Evolutionary conservation across 208 protist genomes (phyloP).

Genomic region (Trypanosoma conorhini): DNA sequence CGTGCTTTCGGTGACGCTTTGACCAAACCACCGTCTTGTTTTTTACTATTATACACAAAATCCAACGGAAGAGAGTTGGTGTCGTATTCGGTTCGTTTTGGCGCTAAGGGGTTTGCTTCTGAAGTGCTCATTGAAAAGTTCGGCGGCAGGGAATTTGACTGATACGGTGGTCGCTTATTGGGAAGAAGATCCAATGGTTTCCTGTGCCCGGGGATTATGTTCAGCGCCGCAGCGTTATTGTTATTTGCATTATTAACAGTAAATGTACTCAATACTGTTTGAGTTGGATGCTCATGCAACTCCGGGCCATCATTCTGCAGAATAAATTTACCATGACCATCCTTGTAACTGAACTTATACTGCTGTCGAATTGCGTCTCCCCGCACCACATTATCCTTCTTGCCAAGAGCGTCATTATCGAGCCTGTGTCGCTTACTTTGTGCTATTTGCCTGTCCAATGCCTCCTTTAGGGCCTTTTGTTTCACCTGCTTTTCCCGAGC

Average conservation of each 20-base stretch:
- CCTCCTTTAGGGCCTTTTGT: slow-evolving; percentile 57
- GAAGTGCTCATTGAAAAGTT: slow-evolving; percentile 44
- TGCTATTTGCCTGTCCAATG: slow-evolving; percentile 71
- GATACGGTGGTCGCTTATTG: slow-evolving; percentile 19
- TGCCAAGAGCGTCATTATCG: slow-evolving; percentile 11
- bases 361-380: slow-evolving; percentile 21
- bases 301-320: slow-evolving; percentile 3
- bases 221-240: background rate
- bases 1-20: background rate
- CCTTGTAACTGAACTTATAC: slow-evolving; percentile 56
- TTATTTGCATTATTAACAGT: background rate
- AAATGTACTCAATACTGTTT: background rate
- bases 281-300: background rate
- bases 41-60: slow-evolving; percentile 31
- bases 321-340: slow-evolving; percentile 45
- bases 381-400: slow-evolving; percentile 11
- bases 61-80: slow-evolving; percentile 73
- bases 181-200: background rate
- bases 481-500: slow-evolving; percentile 61
- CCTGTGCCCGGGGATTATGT: background rate
- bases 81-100: slow-evolving; percentile 37
- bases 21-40: slow-evolving; percentile 3
- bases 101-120: slow-evolving; percentile 28
- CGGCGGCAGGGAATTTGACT: slow-evolving; percentile 66
- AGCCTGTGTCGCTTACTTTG: slow-evolving; percentile 32